These are phyloP conservation scores for Cronartium quercuum DNA, from an alignment of 1,284 basidiomycete species.

Conservation along the genomic window DNA sequence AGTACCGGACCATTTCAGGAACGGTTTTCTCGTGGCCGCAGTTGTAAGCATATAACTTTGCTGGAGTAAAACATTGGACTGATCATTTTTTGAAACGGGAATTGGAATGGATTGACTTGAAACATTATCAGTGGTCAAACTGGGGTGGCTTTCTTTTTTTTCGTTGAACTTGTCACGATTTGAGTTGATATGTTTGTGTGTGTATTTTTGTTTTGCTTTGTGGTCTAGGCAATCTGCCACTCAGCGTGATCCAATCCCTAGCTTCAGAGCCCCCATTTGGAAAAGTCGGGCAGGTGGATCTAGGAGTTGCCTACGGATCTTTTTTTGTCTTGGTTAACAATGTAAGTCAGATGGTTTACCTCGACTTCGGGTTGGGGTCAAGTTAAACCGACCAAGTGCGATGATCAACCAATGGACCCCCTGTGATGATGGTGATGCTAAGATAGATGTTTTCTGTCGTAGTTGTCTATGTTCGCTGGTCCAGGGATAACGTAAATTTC, in stretches of 20 bases:
- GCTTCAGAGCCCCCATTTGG: slow-evolving; percentile 18
- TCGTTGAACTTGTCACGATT: not conserved
- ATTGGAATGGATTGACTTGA: not conserved
- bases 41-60: slow-evolving; percentile 6
- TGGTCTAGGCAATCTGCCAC: slow-evolving; percentile 11
- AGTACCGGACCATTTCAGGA: slow-evolving; percentile 18
- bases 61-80: too few relatives aligned
- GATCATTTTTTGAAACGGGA: too few relatives aligned
- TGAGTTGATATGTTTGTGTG: not conserved
- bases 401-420: too few relatives aligned
- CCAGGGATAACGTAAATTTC: slow-evolving; percentile 19
- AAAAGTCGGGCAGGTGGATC: slow-evolving; percentile 7
- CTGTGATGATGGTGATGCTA: too few relatives aligned
- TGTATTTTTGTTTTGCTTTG: too few relatives aligned
- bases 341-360: not conserved
- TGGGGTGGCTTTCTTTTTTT: slow-evolving; percentile 10
- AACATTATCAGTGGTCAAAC: slow-evolving; percentile 21
- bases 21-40: slow-evolving; percentile 28
- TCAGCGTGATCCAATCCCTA: slow-evolving; percentile 23
- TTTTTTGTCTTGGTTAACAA: slow-evolving; percentile 27
- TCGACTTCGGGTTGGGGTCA: not conserved
- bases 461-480: slow-evolving; percentile 22
- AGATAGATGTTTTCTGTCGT: too few relatives aligned
- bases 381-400: too few relatives aligned
- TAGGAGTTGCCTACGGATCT: slow-evolving; percentile 21